A percentile compares a stretch with the other conserved stretches of the same genome.
Conservation (phyloP, 2,329 filamentous ascomycete species). For the Canariomyces notabilis region DNA sequence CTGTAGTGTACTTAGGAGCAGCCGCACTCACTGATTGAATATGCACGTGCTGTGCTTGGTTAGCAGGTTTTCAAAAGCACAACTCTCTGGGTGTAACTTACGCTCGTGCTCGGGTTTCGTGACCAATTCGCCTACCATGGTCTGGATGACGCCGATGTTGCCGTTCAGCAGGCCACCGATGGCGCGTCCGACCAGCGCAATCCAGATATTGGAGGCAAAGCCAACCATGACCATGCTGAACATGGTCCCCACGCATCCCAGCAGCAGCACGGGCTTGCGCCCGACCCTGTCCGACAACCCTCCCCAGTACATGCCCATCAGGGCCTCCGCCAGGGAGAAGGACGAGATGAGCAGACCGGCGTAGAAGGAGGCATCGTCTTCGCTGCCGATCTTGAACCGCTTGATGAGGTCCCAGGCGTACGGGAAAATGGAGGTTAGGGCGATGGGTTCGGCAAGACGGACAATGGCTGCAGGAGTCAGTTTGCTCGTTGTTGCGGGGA, state of each 20-base stretch:
- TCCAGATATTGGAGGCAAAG: conserved; percentile 76
- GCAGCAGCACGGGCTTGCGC: conserved; percentile 76
- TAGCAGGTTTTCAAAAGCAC: conserved; percentile 14
- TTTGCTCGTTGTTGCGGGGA: neutral
- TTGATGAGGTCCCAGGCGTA: conserved; percentile 84
- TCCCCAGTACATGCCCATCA: conserved; percentile 88
- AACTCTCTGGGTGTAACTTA: conserved; percentile 40
- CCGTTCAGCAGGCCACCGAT: conserved; percentile 82
- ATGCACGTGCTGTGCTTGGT: conserved; percentile 62
- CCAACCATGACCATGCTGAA: conserved; percentile 78
- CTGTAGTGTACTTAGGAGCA: neutral
- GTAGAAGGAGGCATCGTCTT: conserved; percentile 77
- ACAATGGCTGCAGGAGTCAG: conserved; percentile 64
- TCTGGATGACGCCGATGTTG: conserved; percentile 86
- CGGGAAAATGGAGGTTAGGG: conserved; percentile 87
- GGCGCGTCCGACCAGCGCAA: conserved; percentile 70
- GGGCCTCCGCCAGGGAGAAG: conserved; percentile 74
- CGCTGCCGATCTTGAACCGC: conserved; percentile 65
- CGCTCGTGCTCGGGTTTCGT: conserved; percentile 80
- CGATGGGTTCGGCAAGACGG: conserved; percentile 86
- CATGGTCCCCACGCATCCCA: conserved; percentile 79
- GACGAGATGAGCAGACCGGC: conserved; percentile 83
- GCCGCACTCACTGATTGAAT: conserved; percentile 56
- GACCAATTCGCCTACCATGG: conserved; percentile 86
- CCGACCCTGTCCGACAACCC: conserved; percentile 75